phyloP scores from a whole-genome alignment of 2,329 filamentous ascomycete species.

The Exophiala bonariae region DNA sequence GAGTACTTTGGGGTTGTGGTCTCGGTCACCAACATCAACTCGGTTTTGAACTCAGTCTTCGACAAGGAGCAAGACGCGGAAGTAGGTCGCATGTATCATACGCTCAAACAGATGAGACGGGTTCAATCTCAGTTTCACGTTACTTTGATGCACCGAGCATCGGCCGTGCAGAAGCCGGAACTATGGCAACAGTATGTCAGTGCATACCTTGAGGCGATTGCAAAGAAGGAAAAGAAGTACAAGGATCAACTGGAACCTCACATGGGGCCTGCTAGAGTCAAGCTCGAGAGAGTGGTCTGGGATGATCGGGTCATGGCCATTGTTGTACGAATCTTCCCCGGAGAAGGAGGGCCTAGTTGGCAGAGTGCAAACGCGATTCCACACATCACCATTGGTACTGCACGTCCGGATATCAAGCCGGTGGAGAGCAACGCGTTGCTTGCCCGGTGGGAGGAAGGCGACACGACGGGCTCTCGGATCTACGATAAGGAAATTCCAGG shows the following conservation, averaged over 20 bases:
- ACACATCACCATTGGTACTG: conserved; percentile 89
- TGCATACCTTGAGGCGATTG: conserved; percentile 50
- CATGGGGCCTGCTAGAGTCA: conserved; percentile 44
- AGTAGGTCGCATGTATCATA: conserved; percentile 67
- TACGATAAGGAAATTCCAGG: conserved; percentile 55
- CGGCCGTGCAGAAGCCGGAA: conserved; percentile 59
- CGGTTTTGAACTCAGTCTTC: conserved; percentile 71
- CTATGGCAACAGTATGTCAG: conserved; percentile 73
- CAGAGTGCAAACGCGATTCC: conserved; percentile 74
- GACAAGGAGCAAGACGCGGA: conserved; percentile 52
- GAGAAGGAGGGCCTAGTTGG: conserved; percentile 56
- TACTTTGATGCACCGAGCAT: conserved; percentile 82
- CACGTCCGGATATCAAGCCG: conserved; percentile 73
- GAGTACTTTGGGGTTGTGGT: conserved; percentile 67
- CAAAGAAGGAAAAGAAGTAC: conserved; percentile 27
- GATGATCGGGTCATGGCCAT: conserved; percentile 88
- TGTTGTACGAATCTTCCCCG: conserved; percentile 66
- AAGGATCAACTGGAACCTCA: conserved; percentile 33
- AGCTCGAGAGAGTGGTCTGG: conserved; percentile 71
- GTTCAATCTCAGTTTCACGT: conserved; percentile 89
- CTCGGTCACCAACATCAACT: conserved; percentile 50
- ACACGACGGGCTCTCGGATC: conserved; percentile 48
- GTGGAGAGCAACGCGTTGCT: conserved; percentile 91
- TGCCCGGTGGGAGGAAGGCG: conserved; percentile 67
- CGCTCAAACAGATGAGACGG: conserved; percentile 71